Base-by-base conservation (phyloP, 768 basidiomycete genomes). In the Termitomyces bulborhizus region DNA sequence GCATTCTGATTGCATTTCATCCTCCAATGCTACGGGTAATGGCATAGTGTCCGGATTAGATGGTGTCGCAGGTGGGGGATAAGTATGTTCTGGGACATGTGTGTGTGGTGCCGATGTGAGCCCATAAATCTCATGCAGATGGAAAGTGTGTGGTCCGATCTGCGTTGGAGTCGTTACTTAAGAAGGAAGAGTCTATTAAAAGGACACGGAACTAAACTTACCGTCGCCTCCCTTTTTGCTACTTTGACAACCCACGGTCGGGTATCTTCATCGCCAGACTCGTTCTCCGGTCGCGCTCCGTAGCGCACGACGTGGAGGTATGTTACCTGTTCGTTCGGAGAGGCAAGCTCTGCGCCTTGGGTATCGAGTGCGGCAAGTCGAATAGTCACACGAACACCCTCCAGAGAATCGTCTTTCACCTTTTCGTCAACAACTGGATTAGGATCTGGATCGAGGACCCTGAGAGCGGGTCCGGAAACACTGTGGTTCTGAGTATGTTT, bases 141-240 rank as follows among this genome's bases (percentile, higher is more conserved):
- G 88, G 84, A 98, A 98, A 0, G 92, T 93, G 65, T 95, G 93
- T 5, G 87, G 79, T 3, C 94, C 94, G 64, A 98, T 97, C 86
- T 89, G 57, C 13, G 29, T 54, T n/a, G 46, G 1, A 18, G 44
- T 51, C 7, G 36, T 48, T 13, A 57, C 48, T 21, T 32, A 16
- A 16, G 3, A 27, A 29, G 18, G 15, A 27, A 44, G 21, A 21
- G 11, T 1, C 26, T 46, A 57, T 21, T 47, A 36, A 42, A 46
- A 40, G 44, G 44, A 16, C 46, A 44, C 46, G 52, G 51, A 46
- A 55, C 57, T 51, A 36, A 3, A 52, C 79, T 57, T 46, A 86
- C 86, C 53, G 86, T 86, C 32, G 94, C 94, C 68, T 98, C 94
- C 43, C 94, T 82, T 67, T 93, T 90, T 55, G 94, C 86, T 39